Base-by-base conservation (phyloP, 1,284 basidiomycete genomes). In the Marasmius fiardii region DNA sequence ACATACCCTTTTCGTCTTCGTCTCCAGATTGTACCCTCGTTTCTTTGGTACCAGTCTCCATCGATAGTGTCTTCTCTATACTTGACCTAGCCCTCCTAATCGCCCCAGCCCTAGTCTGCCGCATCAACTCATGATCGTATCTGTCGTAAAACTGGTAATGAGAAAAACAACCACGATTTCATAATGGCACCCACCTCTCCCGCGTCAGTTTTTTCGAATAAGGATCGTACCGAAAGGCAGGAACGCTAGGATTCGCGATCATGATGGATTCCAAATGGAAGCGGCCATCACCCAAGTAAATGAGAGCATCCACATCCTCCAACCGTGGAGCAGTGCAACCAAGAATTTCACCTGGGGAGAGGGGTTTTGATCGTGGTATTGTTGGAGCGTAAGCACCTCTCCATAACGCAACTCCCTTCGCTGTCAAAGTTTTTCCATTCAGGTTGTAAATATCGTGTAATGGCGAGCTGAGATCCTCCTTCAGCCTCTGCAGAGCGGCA, bases 181-280 rank as follows among this genome's bases (percentile, higher is more conserved):
- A 20, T 7, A 41, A n/a, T 12, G 16, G 43, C 43, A 18, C 26
- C 8, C 18, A 33, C 4, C 86, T 79, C 68, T 99, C 97, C 60
- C 93, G 76, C 4, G 96, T 98, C 56, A 99, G 81, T 66, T 95
- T 95, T 71, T 99, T 99, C 31, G 93, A 94, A 71, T 99, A 99
- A 4, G 97, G 97, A 67, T 99, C 97, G 72, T 98, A 99, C 28
- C 97, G 85, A 77, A 98, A 99, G 0, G 97, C 95, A 11, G 96
- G 94, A 21, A 98, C 83, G n/a, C 81, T 74, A 0, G 97, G 97
- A 70, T 99, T 99, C 28, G 94, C 94, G 58, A 99, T 98, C 97
- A 99, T 99, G 69, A 98, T 95, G 12, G 92, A 92, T 71, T 99
- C 97, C 16, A 99, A 82, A 68, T 99, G 97, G 76, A 99, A 99